phyloP scores from a whole-genome alignment of 176 grass and related monocot genomes.

The Ananas comosus region DNA sequence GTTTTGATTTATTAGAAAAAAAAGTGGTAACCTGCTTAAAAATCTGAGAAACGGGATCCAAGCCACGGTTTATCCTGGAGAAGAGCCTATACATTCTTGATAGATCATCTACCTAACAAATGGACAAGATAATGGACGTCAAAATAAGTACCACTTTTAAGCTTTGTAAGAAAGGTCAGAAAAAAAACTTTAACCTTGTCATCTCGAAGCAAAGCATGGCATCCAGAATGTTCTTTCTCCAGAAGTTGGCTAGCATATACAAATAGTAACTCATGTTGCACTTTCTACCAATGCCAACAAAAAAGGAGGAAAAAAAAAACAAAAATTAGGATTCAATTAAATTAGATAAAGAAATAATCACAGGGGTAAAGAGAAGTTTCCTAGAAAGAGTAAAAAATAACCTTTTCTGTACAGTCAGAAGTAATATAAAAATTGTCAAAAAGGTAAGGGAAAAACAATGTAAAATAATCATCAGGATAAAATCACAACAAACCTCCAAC shows the following conservation, averaged over 20 bases:
- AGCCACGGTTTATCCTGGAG: slow-evolving; percentile 63
- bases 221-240: slow-evolving; percentile 95
- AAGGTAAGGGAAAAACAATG: slow-evolving; percentile 2
- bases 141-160: neutral
- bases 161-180: neutral
- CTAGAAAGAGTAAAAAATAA: neutral
- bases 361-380: neutral
- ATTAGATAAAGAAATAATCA: slow-evolving; percentile 8
- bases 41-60: slow-evolving; percentile 86
- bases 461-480: neutral
- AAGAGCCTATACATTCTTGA: slow-evolving; percentile 93
- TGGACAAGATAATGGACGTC: neutral
- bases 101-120: slow-evolving; percentile 16
- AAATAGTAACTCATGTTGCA: slow-evolving; percentile 83
- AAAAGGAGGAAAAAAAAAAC: slow-evolving; percentile 3
- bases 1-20: neutral
- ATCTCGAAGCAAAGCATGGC: slow-evolving; percentile 79
- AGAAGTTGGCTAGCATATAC: slow-evolving; percentile 76
- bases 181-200: slow-evolving; percentile 48
- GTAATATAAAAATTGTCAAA: neutral
- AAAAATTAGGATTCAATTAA: neutral
- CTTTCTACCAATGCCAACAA: slow-evolving; percentile 45
- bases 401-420: neutral
- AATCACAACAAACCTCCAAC: slow-evolving; percentile 58
- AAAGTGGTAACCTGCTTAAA: slow-evolving; percentile 46